Conservation (phyloP, 2,329 filamentous ascomycete species). For the Lasiodiplodia hormozganensis region DNA sequence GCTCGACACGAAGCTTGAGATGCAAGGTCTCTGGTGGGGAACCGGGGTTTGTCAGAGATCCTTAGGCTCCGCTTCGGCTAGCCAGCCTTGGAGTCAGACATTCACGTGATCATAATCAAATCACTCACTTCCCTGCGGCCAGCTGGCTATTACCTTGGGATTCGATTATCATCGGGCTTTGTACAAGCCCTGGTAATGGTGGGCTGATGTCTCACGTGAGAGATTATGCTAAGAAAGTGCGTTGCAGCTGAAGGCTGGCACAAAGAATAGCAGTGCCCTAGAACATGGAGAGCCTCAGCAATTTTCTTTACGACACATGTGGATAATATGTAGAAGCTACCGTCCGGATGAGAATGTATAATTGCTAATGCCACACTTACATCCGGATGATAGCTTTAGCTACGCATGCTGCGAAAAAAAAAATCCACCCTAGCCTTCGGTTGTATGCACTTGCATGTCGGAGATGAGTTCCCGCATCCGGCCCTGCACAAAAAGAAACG, state of each 20-base stretch:
- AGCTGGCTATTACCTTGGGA: not conserved
- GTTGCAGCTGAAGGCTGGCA: too few relatives aligned
- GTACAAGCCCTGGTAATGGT: not conserved
- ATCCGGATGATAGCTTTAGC: too few relatives aligned
- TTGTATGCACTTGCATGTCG: slow-evolving; percentile 6
- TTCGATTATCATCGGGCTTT: not conserved
- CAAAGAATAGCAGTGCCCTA: too few relatives aligned
- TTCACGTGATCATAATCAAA: slow-evolving; percentile 3
- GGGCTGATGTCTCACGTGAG: not conserved
- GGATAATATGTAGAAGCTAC: too few relatives aligned
- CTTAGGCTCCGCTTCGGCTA: slow-evolving; percentile 7
- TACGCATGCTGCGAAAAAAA: too few relatives aligned
- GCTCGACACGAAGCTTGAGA: not conserved
- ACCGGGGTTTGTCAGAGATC: slow-evolving; percentile 22
- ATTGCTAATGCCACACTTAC: too few relatives aligned
- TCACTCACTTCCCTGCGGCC: not conserved
- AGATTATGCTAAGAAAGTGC: not conserved
- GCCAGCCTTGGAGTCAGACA: not conserved
- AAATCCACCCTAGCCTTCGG: too few relatives aligned
- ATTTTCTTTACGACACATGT: too few relatives aligned
- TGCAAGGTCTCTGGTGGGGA: slow-evolving; percentile 12
- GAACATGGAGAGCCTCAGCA: too few relatives aligned
- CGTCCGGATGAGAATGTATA: too few relatives aligned
- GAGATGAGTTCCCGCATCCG: not conserved
- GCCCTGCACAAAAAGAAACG: slow-evolving; percentile 1